Percentiles rank a stretch among this genome's conserved stretches.
Evolutionary conservation across 495 filamentous ascomycete genomes (phyloP).

Genomic region (Mytilinidion resinicola): DNA sequence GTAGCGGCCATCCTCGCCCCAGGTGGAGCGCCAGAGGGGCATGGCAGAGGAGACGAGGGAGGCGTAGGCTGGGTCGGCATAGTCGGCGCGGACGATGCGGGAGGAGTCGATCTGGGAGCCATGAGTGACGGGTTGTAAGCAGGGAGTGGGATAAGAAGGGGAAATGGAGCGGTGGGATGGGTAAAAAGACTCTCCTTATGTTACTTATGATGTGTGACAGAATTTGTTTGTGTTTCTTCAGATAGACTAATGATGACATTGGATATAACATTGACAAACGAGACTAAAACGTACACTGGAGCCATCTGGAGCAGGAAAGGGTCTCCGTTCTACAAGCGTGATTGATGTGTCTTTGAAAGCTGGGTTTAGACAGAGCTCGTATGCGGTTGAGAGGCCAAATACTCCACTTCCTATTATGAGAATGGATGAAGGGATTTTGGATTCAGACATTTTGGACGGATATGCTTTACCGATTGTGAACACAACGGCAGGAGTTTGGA

Average conservation of each 20-base stretch:
- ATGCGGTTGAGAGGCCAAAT: conserved; percentile 60
- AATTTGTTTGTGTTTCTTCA: too few relatives aligned
- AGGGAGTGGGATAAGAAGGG: background rate
- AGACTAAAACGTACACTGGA: conserved; percentile 18
- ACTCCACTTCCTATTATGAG: conserved; percentile 60
- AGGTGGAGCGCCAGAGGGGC: conserved; percentile 60
- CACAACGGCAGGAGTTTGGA: too few relatives aligned
- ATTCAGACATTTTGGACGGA: background rate
- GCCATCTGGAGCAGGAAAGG: conserved; percentile 34
- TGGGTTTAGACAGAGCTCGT: conserved; percentile 45
- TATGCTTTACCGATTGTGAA: too few relatives aligned
- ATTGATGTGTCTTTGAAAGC: conserved; percentile 46
- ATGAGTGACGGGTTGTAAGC: background rate
- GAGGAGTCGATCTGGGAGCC: conserved; percentile 32
- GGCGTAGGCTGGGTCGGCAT: conserved; percentile 52
- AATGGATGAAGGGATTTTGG: conserved; percentile 19
- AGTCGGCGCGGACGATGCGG: conserved; percentile 61
- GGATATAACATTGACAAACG: too few relatives aligned
- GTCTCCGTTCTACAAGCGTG: conserved; percentile 53
- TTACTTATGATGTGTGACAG: too few relatives aligned
- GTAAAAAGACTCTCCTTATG: too few relatives aligned
- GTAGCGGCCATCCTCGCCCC: conserved; percentile 64
- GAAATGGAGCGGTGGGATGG: background rate
- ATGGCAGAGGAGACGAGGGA: conserved; percentile 62
- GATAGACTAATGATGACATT: background rate